Base-by-base conservation (phyloP, 2,329 filamentous ascomycete genomes). In the Aureobasidium namibiae region DNA sequence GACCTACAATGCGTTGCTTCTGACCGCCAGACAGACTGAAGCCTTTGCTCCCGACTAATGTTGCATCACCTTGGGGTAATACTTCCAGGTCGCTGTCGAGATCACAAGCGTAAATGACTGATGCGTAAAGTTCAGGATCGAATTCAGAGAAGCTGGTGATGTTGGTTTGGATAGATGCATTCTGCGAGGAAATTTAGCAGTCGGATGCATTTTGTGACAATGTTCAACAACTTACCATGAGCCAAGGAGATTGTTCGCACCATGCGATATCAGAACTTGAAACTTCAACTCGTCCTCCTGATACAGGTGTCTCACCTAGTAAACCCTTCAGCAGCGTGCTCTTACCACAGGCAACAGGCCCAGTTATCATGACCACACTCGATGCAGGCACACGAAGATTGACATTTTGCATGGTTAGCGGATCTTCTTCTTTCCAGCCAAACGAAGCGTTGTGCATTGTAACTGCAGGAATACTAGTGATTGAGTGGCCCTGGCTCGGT, bases 11-110 rank as follows among this genome's bases (percentile, higher is more conserved):
- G 58, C 90, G 82, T 87, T 89, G 92, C 67, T 88, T 85, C 71
- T 95, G 90, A 0, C 90, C 90, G 62, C 90, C 90, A 62, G 86
- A 90, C 6, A 95, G 76, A 65, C 92, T 92, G 65, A 94, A 89
- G 6, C 90, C 90, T 63, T 92, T 92, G 2, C 88, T 87, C 11
- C 90, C 90, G 56, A 95, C 88, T 66, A 92, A 87, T 0, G 90
- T 95, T 50, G 82, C 73, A 65, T 94, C 89, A 4, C 89, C 89
- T 76, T 66, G 62, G 0, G 82, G 75, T 16, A 95, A 78, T 76
- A 90, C 89, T n/a, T 86, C 81, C 31, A 95, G 74, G 65, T 95
- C 90, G 67, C 90, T 89, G 54, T 80, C 80, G 45, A 95, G 69
- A 0, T 88, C 88, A 62, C 89, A 94, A 2, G 86, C 87, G 33